A percentile compares a stretch with the other conserved stretches of the same genome.
Evolutionary conservation across 805 yeast genomes (phyloP).

Genomic region (Priceomyces melissophilus): DNA sequence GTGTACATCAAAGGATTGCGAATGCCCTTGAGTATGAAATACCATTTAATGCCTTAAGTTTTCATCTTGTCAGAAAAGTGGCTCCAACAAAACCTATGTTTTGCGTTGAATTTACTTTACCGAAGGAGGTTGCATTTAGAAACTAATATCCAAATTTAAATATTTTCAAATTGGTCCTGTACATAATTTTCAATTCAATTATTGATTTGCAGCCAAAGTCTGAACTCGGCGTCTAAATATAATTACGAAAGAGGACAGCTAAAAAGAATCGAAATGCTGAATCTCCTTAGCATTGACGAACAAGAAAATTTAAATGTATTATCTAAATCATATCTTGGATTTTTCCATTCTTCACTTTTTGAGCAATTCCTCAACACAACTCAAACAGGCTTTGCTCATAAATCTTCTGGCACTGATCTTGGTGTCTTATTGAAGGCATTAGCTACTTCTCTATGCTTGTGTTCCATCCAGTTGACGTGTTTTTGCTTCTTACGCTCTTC

Average conservation of each 20-base stretch:
- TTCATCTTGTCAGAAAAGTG: slow-evolving; percentile 88
- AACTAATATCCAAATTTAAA: too few species aligned
- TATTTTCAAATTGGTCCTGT: too few species aligned
- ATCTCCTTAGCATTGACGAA: slow-evolving; percentile 10
- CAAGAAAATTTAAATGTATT: slow-evolving; percentile 22
- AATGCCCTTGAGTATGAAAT: slow-evolving; percentile 44
- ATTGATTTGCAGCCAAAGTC: background rate
- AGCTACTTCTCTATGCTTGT: slow-evolving; percentile 49
- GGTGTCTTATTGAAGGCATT: slow-evolving; percentile 55
- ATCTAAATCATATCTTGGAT: slow-evolving; percentile 24
- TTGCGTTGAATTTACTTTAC: slow-evolving; percentile 76
- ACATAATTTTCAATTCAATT: background rate
- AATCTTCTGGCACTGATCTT: slow-evolving; percentile 55
- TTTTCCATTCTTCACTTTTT: slow-evolving; percentile 26
- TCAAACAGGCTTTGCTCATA: slow-evolving; percentile 58
- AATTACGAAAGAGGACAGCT: background rate
- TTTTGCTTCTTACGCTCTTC: slow-evolving; percentile 35
- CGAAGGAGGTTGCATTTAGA: slow-evolving; percentile 59
- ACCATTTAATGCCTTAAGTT: slow-evolving; percentile 46
- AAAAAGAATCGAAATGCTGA: slow-evolving; percentile 14
- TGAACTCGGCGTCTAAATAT: background rate
- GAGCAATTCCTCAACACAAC: slow-evolving; percentile 47
- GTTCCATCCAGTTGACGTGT: slow-evolving; percentile 47
- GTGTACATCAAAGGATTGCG: slow-evolving; percentile 55
- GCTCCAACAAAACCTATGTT: slow-evolving; percentile 98